Percentiles rank a stretch among this genome's conserved stretches.
Conservation (phyloP, 768 basidiomycete species). For the Rhodosporidiobolus sp. region DNA sequence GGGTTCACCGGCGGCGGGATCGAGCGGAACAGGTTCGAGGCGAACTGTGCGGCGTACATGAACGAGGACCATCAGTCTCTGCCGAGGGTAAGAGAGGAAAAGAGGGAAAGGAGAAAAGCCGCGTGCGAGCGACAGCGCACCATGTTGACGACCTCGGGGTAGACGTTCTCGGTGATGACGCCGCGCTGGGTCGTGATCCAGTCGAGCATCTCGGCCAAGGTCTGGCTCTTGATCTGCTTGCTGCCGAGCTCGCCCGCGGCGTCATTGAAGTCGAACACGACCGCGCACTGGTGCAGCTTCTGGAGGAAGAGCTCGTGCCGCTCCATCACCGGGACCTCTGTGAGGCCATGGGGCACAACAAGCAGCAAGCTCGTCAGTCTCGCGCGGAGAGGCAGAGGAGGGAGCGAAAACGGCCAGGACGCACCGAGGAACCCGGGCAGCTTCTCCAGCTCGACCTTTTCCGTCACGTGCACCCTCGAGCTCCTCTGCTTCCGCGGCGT, state of each 20-base stretch:
- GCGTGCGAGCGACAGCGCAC: conserved; percentile 53
- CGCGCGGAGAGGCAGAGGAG: neutral
- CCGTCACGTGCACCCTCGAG: conserved; percentile 91
- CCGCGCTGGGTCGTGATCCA: conserved; percentile 95
- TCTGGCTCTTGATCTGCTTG: conserved; percentile 98
- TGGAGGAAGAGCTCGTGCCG: conserved; percentile 85
- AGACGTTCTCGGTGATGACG: conserved; percentile 93
- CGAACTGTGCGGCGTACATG: conserved; percentile 62
- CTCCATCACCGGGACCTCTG: conserved; percentile 85
- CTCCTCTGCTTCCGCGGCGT: conserved; percentile 96
- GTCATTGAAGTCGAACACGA: conserved; percentile 98
- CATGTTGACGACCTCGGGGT: conserved; percentile 99
- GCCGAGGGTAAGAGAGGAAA: neutral
- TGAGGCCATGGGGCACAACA: neutral
- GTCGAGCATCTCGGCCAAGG: conserved; percentile 96
- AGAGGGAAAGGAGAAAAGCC: neutral
- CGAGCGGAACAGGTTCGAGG: conserved; percentile 95
- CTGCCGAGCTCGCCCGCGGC: conserved; percentile 91
- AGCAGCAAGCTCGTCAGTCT: conserved; percentile 35
- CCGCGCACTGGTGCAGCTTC: conserved; percentile 93
- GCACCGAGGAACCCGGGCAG: conserved; percentile 83
- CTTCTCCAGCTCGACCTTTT: conserved; percentile 93
- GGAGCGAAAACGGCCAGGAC: conserved; percentile 47
- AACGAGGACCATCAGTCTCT: neutral
- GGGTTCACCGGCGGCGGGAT: conserved; percentile 99